These are phyloP conservation scores for Gossypium schwendimanii DNA, from an alignment of 441 rosid species.

Conservation along the genomic window DNA sequence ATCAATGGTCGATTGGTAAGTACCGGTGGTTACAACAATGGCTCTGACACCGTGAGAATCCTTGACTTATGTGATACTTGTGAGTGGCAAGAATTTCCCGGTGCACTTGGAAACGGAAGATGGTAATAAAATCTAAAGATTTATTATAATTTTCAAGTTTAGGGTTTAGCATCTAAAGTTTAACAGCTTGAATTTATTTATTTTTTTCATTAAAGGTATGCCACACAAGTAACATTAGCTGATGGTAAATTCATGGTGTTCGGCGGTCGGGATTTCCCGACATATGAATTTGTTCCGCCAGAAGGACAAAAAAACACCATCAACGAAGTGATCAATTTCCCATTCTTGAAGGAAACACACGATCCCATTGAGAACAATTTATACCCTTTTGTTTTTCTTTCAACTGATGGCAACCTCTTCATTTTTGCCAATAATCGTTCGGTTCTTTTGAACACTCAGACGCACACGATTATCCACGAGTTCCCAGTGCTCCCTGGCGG, in stretches of 20 bases:
- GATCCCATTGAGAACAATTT: slow-evolving; percentile 57
- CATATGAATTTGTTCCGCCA: slow-evolving; percentile 46
- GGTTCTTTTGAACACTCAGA: slow-evolving; percentile 31
- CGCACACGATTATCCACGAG: slow-evolving; percentile 34
- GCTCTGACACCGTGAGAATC: slow-evolving; percentile 40
- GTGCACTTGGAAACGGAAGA: slow-evolving; percentile 39
- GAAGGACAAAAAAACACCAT: slow-evolving; percentile 25
- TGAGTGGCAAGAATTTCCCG: slow-evolving; percentile 45
- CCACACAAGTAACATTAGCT: slow-evolving; percentile 42
- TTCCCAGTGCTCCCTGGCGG: slow-evolving; percentile 45
- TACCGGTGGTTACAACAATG: slow-evolving; percentile 45
- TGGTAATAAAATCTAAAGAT: slow-evolving; percentile 22
- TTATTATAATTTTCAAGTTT: background rate
- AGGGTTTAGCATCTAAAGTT: background rate
- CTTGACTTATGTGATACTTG: slow-evolving; percentile 26
- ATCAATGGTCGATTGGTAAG: slow-evolving; percentile 46
- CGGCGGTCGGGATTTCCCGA: slow-evolving; percentile 51
- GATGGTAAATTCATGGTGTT: slow-evolving; percentile 51
- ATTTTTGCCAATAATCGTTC: slow-evolving; percentile 56
- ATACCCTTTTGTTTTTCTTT: slow-evolving; percentile 53
- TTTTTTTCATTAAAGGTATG: slow-evolving; percentile 31
- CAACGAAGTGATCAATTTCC: background rate
- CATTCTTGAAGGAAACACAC: slow-evolving; percentile 31
- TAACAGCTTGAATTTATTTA: background rate
- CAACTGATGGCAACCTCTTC: slow-evolving; percentile 60